These are phyloP conservation scores for Tephrocybe sp. DNA, from an alignment of 768 basidiomycete genomes.

Conservation along the genomic window DNA sequence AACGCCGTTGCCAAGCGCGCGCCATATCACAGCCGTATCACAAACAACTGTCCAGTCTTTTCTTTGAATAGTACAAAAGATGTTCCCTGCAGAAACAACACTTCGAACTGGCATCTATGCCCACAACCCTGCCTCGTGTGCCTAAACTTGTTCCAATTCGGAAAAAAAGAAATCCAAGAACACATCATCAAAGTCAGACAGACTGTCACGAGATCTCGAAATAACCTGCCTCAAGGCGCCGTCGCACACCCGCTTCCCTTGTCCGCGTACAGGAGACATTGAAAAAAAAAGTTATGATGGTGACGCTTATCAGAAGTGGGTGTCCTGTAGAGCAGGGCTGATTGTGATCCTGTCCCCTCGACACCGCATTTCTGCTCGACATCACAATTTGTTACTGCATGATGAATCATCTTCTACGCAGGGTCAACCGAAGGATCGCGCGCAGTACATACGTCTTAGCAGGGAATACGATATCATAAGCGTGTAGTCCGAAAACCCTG, in stretches of 20 bases:
- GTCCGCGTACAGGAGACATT: background rate
- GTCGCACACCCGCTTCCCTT: background rate
- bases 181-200: conserved; percentile 1
- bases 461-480: background rate
- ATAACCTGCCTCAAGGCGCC: conserved; percentile 12
- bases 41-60: background rate
- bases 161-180: too few relatives aligned
- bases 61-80: background rate
- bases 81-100: conserved; percentile 5
- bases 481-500: background rate
- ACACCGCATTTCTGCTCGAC: too few relatives aligned
- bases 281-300: conserved; percentile 3
- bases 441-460: background rate
- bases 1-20: background rate
- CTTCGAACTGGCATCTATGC: background rate
- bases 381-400: too few relatives aligned
- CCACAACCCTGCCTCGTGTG: conserved; percentile 15
- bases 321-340: background rate
- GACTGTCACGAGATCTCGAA: conserved; percentile 9
- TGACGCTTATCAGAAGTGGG: conserved; percentile 11
- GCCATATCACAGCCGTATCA: background rate
- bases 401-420: background rate
- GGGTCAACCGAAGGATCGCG: background rate
- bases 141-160: too few relatives aligned
- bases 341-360: too few relatives aligned